phyloP scores from a whole-genome alignment of 352 stramenopile genomes.

The Phytophthora ohioensis region DNA sequence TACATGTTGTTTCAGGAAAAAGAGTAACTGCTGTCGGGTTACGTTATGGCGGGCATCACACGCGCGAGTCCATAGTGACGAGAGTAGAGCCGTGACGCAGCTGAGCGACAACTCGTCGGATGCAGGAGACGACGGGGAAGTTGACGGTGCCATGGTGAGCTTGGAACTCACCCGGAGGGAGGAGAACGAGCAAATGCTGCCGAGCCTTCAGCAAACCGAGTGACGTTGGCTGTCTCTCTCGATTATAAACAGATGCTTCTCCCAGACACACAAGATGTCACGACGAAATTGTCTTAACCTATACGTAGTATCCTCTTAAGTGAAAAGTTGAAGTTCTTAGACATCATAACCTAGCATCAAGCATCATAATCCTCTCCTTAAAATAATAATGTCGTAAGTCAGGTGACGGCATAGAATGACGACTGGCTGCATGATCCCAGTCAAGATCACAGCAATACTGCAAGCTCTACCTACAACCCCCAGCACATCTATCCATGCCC shows the following conservation, averaged over 20 bases:
- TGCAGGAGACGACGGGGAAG: slow-evolving; percentile 26
- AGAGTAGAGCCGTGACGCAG: slow-evolving; percentile 14
- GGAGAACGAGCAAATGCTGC: slow-evolving; percentile 3
- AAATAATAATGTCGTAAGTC: no score
- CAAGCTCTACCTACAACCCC: no score
- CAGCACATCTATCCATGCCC: slow-evolving; percentile 2
- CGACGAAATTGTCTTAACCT: not conserved
- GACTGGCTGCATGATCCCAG: no score
- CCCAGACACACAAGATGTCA: not conserved
- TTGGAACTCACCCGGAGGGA: not conserved
- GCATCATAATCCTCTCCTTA: no score
- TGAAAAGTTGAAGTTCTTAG: not conserved
- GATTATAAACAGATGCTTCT: slow-evolving; percentile 11
- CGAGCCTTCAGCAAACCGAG: slow-evolving; percentile 2
- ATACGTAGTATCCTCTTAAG: not conserved
- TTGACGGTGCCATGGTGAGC: slow-evolving; percentile 28
- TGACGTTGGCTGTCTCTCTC: slow-evolving; percentile 21
- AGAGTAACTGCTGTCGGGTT: slow-evolving; percentile 44
- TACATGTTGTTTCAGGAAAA: slow-evolving; percentile 63
- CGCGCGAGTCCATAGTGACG: slow-evolving; percentile 26
- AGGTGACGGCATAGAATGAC: no score
- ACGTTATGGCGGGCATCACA: slow-evolving; percentile 20
- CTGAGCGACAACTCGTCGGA: slow-evolving; percentile 23
- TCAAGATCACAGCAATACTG: no score
- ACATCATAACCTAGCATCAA: no score